phyloP scores from a whole-genome alignment of 768 basidiomycete genomes.

The Lepiota subincarnata region DNA sequence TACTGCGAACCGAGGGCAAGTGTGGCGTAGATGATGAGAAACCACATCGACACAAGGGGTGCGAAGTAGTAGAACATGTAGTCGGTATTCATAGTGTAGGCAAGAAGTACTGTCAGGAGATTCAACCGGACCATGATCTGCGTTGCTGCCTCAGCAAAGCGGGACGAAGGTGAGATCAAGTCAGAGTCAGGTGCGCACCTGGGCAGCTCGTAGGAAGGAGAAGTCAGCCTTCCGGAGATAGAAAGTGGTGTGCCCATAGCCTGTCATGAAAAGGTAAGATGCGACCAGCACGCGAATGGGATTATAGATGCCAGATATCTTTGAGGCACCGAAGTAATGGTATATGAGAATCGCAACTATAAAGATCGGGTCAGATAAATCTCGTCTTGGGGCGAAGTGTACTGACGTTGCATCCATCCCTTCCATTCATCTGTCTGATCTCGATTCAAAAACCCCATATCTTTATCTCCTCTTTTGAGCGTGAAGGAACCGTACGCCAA shows the following conservation, averaged over 20 bases:
- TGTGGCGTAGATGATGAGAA: constrained; percentile 78
- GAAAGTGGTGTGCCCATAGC: constrained; percentile 85
- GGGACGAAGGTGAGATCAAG: constrained; percentile 6
- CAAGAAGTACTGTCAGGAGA: constrained; percentile 73
- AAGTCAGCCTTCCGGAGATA: constrained; percentile 90
- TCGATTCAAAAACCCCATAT: constrained; percentile 84
- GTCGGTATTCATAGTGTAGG: constrained; percentile 89
- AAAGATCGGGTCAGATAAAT: constrained; percentile 10
- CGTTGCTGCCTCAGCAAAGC: constrained; percentile 7
- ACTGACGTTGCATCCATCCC: constrained; percentile 94
- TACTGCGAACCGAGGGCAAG: constrained; percentile 65
- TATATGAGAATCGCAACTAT: constrained; percentile 88
- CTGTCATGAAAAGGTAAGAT: constrained; percentile 89
- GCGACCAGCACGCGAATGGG: constrained; percentile 86
- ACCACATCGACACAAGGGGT: constrained; percentile 90
- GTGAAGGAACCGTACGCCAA: constrained; percentile 60
- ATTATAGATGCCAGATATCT: constrained; percentile 91
- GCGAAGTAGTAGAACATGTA: constrained; percentile 91
- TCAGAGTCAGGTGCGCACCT: constrained; percentile 36
- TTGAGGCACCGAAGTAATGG: constrained; percentile 87
- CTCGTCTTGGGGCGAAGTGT: not conserved
- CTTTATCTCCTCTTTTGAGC: constrained; percentile 69
- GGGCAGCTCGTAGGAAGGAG: constrained; percentile 70
- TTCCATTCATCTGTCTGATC: constrained; percentile 98
- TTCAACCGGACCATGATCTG: constrained; percentile 81